Base-by-base conservation (phyloP, 805 yeast species). In the Myxozyma vanderwaltii region DNA sequence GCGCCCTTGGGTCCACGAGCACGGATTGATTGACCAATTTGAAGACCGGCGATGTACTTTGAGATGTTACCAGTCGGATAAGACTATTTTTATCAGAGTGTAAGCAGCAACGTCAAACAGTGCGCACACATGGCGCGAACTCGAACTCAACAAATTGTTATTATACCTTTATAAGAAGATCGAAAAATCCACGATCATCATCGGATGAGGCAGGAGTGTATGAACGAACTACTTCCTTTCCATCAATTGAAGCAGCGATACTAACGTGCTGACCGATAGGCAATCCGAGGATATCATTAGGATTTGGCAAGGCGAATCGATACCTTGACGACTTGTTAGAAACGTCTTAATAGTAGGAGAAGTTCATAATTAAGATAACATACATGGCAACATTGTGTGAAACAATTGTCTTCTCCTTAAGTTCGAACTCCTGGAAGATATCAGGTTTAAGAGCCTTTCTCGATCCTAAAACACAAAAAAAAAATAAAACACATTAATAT, bases 191-290 rank as follows among this genome's bases (percentile, higher is more conserved):
- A 72, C 80, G 81, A 61, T 81, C 79, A 56, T 84, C 85, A 52
- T 81, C 77, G 68, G 86, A 89, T 39, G 89, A 82, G 45, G 86
- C 80, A 60, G 99, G 99, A 44, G 99, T 94, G 73, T 80, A 80
- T 31, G 83, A 83, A 77, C 97, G 86, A 63, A 94, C 78, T 51
- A 92, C 96, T 70, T 85, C 84, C 76, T 79, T 83, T 67, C 97
- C 98, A 67, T 84, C 82, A 68, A 91, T 86, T 44, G 74, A 77
- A 19, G 95, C 92, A 21, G 83, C 82, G 68, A 91, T 84, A 46
- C 90, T 82, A 71, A 92, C 86, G 73, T 92, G 97, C 58, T 92
- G 97, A 54, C 98, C 98, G 70, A 89, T 86, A 57, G 97, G 97
- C 65, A 92, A 80, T 8, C 97, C 97, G 63, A 92, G 81, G 47